Base-by-base conservation (phyloP, 2,329 filamentous ascomycete genomes). In the Thelonectria blattea region DNA sequence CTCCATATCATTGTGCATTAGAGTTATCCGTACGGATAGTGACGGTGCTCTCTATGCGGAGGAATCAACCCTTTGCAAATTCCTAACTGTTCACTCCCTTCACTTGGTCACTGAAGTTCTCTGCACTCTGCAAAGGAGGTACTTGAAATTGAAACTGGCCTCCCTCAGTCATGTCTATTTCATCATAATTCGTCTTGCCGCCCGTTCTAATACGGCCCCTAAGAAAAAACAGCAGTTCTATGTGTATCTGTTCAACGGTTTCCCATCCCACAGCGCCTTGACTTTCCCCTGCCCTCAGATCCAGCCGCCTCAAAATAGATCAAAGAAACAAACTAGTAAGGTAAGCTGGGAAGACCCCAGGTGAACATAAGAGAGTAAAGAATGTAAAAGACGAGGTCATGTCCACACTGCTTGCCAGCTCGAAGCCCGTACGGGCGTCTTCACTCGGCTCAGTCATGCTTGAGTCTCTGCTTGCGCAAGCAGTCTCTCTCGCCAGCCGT, bases 401-500 rank as follows among this genome's bases (percentile, higher is more conserved):
- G 52, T 62, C 66, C 62, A 32, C 52, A 56, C 49, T 59, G 27
- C 52, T 56, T 56, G 45, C 27, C 30, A 43, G 57, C 56, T 49
- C 42, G 51, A 60, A 42, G 45, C 41, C 48, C 53, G 15, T 20
- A 52, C 41, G 34, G 30, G 42, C 30, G 58, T 30, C 51, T 46
- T 49, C 43, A n/a, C 39, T 20, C 15, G 34, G 14, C 34, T 48
- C 37, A 12, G 43, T 46, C 51, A 79, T 34, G 77, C 79, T 61
- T 78, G 77, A 24, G 81, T 75, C 65, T 85, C 84, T n/a, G 83
- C 85, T 71, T 88, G 84, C 14, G 85, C 88, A 61, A 93, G 83
- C 49, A 96, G 78, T 67, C 90, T 86, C 71, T 88, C 87, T 72
- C 93, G 86, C 91, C 93, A 95, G 58, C 87, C 85, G 58, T 93